A percentile compares a stretch with the other conserved stretches of the same genome.
These are phyloP conservation scores for Suhomyces bribrorum DNA, from an alignment of 1,139 yeast species.

Conservation along the genomic window DNA sequence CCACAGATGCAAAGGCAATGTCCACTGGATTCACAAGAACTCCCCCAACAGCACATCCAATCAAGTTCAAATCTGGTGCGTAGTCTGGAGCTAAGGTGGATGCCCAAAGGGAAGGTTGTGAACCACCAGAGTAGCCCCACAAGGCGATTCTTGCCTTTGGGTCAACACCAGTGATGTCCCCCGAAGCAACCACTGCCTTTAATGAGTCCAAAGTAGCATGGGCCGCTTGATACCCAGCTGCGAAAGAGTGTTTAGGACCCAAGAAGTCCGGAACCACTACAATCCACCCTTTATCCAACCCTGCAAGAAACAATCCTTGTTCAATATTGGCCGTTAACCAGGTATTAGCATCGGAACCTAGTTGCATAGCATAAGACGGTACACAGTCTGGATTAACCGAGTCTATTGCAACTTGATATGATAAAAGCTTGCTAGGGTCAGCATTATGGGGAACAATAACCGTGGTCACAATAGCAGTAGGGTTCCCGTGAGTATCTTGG, in stretches of 20 bases:
- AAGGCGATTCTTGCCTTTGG: conserved; percentile 26
- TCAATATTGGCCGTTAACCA: conserved; percentile 11
- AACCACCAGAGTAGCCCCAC: conserved; percentile 43
- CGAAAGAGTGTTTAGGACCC: conserved; percentile 30
- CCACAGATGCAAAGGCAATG: conserved; percentile 23
- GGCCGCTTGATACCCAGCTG: conserved; percentile 33
- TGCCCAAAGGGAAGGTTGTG: conserved; percentile 40
- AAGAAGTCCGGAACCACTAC: conserved; percentile 38
- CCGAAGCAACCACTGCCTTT: conserved; percentile 25
- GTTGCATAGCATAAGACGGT: conserved; percentile 31
- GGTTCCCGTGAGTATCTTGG: conserved; percentile 33
- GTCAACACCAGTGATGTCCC: conserved; percentile 25
- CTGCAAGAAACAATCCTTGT: conserved; percentile 12
- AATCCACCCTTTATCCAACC: conserved; percentile 32
- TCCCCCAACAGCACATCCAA: conserved; percentile 40
- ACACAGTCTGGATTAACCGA: conserved; percentile 31
- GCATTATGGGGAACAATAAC: conserved; percentile 33
- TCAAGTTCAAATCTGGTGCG: conserved; percentile 33
- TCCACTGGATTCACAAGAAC: conserved; percentile 27
- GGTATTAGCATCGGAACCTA: conserved; percentile 19
- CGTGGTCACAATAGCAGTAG: conserved; percentile 36
- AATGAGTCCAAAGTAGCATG: conserved; percentile 30
- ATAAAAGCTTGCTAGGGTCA: conserved; percentile 28
- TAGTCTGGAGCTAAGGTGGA: conserved; percentile 33
- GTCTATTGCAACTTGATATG: conserved; percentile 41